Evolutionary conservation across 768 basidiomycete species (phyloP).

Genomic region (Nevesoporus exiguus): DNA sequence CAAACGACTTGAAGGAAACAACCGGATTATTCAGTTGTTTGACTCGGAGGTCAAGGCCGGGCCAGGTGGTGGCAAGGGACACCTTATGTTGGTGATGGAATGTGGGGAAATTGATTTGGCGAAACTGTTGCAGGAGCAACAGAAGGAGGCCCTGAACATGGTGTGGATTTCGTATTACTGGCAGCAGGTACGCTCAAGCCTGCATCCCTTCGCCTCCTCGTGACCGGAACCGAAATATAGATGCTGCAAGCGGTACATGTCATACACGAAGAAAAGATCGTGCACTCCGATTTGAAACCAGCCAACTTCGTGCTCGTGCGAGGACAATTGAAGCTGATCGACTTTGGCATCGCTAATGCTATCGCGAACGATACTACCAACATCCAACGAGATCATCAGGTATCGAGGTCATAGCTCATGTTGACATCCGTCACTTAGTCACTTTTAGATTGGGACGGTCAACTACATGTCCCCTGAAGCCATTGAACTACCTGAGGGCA

Average conservation of each 20-base stretch:
- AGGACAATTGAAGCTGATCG: constrained; percentile 94
- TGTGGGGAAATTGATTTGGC: constrained; percentile 94
- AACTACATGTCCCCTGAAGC: constrained; percentile 99
- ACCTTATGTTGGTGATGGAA: constrained; percentile 90
- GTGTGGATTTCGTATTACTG: constrained; percentile 95
- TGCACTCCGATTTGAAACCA: constrained; percentile 97
- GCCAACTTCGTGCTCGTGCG: constrained; percentile 97
- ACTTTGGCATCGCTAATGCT: constrained; percentile 99
- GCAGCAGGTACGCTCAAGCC: constrained; percentile 71
- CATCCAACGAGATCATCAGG: constrained; percentile 94
- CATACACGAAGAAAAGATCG: constrained; percentile 97
- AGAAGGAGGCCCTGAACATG: constrained; percentile 83
- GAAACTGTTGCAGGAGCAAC: constrained; percentile 76
- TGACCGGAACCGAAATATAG: constrained; percentile 37
- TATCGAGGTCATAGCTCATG: constrained; percentile 27
- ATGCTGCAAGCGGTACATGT: constrained; percentile 99
- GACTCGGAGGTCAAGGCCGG: constrained; percentile 79
- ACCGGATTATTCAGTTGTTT: constrained; percentile 84
- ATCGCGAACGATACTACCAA: constrained; percentile 99
- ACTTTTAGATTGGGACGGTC: constrained; percentile 81
- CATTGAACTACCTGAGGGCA: constrained; percentile 83
- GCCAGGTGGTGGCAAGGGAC: constrained; percentile 66
- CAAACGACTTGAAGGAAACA: constrained; percentile 91
- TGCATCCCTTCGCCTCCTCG: background rate
- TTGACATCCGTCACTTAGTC: background rate